These are phyloP conservation scores for Naganishia onofrii DNA, from an alignment of 768 basidiomycete species.

Conservation along the genomic window DNA sequence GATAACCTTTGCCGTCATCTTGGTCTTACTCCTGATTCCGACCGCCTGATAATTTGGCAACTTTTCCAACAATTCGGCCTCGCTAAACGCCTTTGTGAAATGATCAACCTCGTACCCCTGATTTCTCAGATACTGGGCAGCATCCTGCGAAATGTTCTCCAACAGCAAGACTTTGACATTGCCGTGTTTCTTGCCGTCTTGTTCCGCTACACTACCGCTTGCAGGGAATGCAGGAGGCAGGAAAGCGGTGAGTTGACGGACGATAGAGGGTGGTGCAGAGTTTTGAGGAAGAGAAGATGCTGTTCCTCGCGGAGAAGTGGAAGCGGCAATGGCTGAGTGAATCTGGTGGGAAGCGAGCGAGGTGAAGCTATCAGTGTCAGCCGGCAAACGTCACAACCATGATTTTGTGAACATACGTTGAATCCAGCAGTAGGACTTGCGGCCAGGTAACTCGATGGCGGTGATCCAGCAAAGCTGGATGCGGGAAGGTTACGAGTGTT, in stretches of 20 bases:
- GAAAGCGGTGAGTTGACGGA: constrained; percentile 28
- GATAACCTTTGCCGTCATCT: constrained; percentile 84
- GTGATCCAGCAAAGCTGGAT: constrained; percentile 42
- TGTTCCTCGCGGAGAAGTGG: constrained; percentile 24
- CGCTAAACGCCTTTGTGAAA: constrained; percentile 75
- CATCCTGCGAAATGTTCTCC: constrained; percentile 92
- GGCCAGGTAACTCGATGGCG: constrained; percentile 35
- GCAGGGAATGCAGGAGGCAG: constrained; percentile 32
- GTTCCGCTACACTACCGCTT: constrained; percentile 28
- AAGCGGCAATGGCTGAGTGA: neutral
- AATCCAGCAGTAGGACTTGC: constrained; percentile 39
- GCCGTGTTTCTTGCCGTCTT: constrained; percentile 51
- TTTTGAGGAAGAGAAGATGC: neutral
- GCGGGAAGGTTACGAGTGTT: constrained; percentile 45
- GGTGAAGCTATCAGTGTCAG: constrained; percentile 23
- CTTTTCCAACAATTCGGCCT: constrained; percentile 79
- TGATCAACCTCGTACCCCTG: constrained; percentile 90
- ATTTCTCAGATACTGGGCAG: constrained; percentile 71
- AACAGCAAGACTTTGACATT: constrained; percentile 77
- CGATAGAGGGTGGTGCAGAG: constrained; percentile 13
- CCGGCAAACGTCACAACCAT: constrained; percentile 9
- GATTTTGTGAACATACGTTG: constrained; percentile 33
- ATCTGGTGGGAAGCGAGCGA: neutral
- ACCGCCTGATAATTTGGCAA: constrained; percentile 85
- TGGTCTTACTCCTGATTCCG: constrained; percentile 96